Conservation (phyloP, 1,284 basidiomycete genomes). For the Cronartium quercuum region DNA sequence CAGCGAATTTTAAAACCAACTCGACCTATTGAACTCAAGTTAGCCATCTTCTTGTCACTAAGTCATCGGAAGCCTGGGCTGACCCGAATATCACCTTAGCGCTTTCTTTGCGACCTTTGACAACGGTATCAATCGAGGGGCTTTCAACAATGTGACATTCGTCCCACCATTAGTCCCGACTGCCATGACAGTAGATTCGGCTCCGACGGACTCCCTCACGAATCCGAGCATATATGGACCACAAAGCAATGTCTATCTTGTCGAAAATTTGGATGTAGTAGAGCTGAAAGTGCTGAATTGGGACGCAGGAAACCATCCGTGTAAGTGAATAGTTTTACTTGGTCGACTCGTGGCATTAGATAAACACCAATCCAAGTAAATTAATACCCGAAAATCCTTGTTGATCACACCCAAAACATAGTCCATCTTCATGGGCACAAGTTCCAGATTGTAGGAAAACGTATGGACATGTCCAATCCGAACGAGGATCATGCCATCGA, state of each 20-base stretch:
- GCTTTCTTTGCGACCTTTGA: slow-evolving; percentile 32
- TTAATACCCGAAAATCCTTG: background rate
- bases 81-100: background rate
- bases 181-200: slow-evolving; percentile 23
- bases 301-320: slow-evolving; percentile 71
- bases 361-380: no score
- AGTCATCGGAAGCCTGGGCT: background rate
- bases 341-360: no score
- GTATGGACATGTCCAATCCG: slow-evolving; percentile 13
- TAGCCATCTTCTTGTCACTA: background rate
- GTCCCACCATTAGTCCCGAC: slow-evolving; percentile 35
- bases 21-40: slow-evolving; percentile 32
- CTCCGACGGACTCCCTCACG: background rate
- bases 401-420: no score
- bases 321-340: slow-evolving; percentile 18
- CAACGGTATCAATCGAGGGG: slow-evolving; percentile 26
- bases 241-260: slow-evolving; percentile 61
- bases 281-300: slow-evolving; percentile 74
- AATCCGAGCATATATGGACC: slow-evolving; percentile 65
- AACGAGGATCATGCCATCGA: background rate
- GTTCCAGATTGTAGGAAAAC: slow-evolving; percentile 27
- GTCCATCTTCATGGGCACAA: slow-evolving; percentile 68
- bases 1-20: slow-evolving; percentile 11
- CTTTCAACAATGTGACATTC: slow-evolving; percentile 30
- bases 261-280: slow-evolving; percentile 68